A percentile compares a stretch with the other conserved stretches of the same genome.
Conservation (phyloP, 768 basidiomycete species). For the Pleurotus salmoneostramineus region DNA sequence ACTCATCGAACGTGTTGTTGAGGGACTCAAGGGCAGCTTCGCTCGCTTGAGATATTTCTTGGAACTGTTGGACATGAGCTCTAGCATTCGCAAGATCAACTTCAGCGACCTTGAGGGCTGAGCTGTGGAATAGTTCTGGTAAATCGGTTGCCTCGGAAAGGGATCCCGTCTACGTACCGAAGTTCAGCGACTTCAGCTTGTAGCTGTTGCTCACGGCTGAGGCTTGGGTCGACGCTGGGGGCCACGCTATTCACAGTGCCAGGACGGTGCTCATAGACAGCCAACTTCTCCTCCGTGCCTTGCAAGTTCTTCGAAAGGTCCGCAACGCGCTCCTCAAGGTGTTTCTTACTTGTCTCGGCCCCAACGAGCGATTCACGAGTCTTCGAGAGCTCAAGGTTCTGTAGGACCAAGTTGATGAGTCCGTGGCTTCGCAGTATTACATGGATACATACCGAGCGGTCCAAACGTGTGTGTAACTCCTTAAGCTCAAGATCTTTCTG, state of each 20-base stretch:
- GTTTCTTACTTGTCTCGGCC: conserved; percentile 75
- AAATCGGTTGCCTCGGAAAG: not conserved
- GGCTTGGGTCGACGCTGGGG: conserved; percentile 35
- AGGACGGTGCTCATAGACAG: conserved; percentile 77
- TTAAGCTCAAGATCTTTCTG: conserved; percentile 80
- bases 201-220: conserved; percentile 73
- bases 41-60: conserved; percentile 79
- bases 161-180: conserved; percentile 41
- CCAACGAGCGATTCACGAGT: conserved; percentile 67
- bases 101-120: conserved; percentile 72
- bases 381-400: conserved; percentile 64
- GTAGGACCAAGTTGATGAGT: conserved; percentile 9
- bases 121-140: conserved; percentile 35
- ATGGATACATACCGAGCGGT: conserved; percentile 54
- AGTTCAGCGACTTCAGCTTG: conserved; percentile 84
- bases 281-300: conserved; percentile 79
- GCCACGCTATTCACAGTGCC: conserved; percentile 26
- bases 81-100: conserved; percentile 70
- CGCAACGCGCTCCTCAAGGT: conserved; percentile 69
- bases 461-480: conserved; percentile 69
- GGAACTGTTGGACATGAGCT: conserved; percentile 78
- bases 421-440: not conserved
- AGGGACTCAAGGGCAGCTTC: conserved; percentile 72
- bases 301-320: conserved; percentile 61
- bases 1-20: conserved; percentile 76